Percentiles rank a stretch among this genome's conserved stretches.
Conservation (phyloP, 1,284 basidiomycete species). For the Baeospora myosura region DNA sequence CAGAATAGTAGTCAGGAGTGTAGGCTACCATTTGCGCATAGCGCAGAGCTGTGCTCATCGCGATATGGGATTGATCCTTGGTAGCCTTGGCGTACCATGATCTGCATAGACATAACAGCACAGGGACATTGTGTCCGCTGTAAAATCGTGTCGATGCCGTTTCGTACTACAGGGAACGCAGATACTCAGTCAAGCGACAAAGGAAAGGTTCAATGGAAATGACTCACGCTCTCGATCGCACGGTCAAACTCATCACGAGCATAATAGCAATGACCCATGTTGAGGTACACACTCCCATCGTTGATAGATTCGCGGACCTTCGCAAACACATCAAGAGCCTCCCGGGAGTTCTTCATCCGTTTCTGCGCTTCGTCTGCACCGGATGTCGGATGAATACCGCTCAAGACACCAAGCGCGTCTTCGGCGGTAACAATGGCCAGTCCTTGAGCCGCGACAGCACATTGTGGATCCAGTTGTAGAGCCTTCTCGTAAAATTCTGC, state of each 20-base stretch:
- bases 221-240: constrained; percentile 89
- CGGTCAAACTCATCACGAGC: constrained; percentile 86
- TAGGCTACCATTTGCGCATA: constrained; percentile 65
- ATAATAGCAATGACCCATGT: constrained; percentile 93
- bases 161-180: constrained; percentile 61
- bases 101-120: constrained; percentile 78
- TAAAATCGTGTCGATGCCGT: constrained; percentile 76
- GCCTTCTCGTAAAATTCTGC: constrained; percentile 91
- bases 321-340: constrained; percentile 80
- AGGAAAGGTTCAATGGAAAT: constrained; percentile 3
- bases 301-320: constrained; percentile 82
- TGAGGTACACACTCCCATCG: constrained; percentile 85
- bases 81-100: constrained; percentile 90
- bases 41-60: constrained; percentile 73
- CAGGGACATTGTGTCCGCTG: constrained; percentile 59
- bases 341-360: constrained; percentile 64
- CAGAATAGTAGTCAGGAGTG: constrained; percentile 2
- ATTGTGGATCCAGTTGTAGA: constrained; percentile 70
- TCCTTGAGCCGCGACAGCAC: constrained; percentile 88
- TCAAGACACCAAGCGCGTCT: constrained; percentile 67
- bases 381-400: constrained; percentile 40
- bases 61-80: constrained; percentile 74
- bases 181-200: constrained; percentile 1
- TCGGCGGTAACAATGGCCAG: constrained; percentile 89
- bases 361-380: constrained; percentile 58